A percentile compares a stretch with the other conserved stretches of the same genome.
phyloP scores from a whole-genome alignment of 495 filamentous ascomycete species.

The Tuber umbilicatum region DNA sequence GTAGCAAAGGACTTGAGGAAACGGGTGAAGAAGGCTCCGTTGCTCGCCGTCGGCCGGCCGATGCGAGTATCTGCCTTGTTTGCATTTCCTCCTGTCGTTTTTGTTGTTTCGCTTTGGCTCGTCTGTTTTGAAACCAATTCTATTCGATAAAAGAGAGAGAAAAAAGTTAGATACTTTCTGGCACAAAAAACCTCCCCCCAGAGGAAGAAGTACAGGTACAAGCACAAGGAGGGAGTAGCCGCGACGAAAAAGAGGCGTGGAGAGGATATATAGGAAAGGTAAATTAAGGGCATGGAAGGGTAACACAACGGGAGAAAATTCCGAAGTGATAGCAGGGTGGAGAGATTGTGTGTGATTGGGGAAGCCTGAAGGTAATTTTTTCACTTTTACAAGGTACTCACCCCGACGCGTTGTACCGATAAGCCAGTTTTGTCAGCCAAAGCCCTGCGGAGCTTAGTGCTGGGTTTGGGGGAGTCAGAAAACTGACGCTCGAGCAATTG shows the following conservation, averaged over 20 bases:
- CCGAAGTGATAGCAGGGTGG: constrained; percentile 43
- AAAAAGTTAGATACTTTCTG: constrained; percentile 30
- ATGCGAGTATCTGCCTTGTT: constrained; percentile 40
- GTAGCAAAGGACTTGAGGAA: constrained; percentile 24
- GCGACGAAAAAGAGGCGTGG: constrained; percentile 24
- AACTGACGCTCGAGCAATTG: constrained; percentile 36
- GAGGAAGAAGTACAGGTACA: constrained; percentile 34
- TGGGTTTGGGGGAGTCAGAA: constrained; percentile 35
- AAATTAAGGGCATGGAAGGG: constrained; percentile 36
- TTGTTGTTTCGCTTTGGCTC: constrained; percentile 75
- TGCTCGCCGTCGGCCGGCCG: constrained; percentile 37
- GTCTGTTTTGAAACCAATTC: constrained; percentile 91
- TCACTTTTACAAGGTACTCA: constrained; percentile 34
- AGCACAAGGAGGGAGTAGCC: constrained; percentile 31
- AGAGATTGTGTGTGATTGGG: constrained; percentile 42
- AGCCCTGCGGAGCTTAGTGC: constrained; percentile 30
- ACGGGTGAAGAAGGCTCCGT: constrained; percentile 34
- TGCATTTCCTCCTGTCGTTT: constrained; percentile 58
- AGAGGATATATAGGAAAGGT: constrained; percentile 42
- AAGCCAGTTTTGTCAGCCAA: constrained; percentile 36
- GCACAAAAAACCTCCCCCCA: constrained; percentile 5
- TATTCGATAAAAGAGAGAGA: constrained; percentile 41
- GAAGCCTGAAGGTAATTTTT: constrained; percentile 43
- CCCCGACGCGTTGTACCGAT: constrained; percentile 37
- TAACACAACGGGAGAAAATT: constrained; percentile 43